Conservation (phyloP, 805 yeast genomes). For the Ogataea salicorniae region DNA sequence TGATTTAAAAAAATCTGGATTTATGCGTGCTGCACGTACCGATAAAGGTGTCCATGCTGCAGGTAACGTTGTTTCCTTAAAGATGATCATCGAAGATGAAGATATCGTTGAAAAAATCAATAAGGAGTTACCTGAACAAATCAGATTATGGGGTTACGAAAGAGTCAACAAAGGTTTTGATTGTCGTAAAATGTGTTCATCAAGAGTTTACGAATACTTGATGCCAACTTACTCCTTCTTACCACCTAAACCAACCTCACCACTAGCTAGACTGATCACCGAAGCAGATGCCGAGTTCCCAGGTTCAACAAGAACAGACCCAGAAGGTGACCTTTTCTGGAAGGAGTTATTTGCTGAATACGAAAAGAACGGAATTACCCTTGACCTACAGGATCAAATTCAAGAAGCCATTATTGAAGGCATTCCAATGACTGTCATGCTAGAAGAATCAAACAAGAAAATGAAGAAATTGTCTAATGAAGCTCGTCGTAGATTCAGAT, state of each 20-base stretch:
- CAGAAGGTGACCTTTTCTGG: constrained; percentile 79
- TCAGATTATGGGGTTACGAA: constrained; percentile 89
- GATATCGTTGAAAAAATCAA: constrained; percentile 74
- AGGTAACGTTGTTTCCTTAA: constrained; percentile 82
- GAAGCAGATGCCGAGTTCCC: constrained; percentile 51
- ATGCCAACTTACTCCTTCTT: constrained; percentile 87
- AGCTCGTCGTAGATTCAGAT: constrained; percentile 64
- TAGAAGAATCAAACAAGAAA: constrained; percentile 34
- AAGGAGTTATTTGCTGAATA: constrained; percentile 36
- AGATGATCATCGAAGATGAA: constrained; percentile 77
- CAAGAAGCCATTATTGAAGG: constrained; percentile 33
- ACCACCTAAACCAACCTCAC: constrained; percentile 80
- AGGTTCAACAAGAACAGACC: constrained; percentile 54
- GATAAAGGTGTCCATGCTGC: constrained; percentile 99
- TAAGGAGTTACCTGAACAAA: constrained; percentile 70
- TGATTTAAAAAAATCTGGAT: constrained; percentile 82
- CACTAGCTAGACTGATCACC: constrained; percentile 54
- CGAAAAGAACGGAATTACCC: constrained; percentile 34
- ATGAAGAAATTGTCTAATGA: constrained; percentile 61
- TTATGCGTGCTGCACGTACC: constrained; percentile 82
- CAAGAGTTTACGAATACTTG: constrained; percentile 91
- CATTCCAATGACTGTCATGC: constrained; percentile 31
- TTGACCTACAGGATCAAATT: constrained; percentile 33
- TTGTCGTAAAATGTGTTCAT: constrained; percentile 90
- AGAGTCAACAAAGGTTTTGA: constrained; percentile 89